phyloP scores from a whole-genome alignment of 2,329 filamentous ascomycete genomes.

The Rachicladosporium sp. region DNA sequence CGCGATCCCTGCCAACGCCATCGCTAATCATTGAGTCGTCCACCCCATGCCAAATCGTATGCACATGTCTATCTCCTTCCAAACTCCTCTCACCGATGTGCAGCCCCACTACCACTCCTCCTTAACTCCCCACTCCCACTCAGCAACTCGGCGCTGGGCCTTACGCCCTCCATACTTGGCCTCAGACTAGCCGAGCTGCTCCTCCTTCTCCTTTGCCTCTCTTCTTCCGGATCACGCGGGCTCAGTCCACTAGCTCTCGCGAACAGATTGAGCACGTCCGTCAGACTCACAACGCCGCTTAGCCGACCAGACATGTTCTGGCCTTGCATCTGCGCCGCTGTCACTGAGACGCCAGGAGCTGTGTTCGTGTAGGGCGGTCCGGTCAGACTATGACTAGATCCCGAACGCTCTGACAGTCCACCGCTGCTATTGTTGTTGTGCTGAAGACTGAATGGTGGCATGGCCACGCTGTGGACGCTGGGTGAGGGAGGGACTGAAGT shows the following conservation, averaged over 20 bases:
- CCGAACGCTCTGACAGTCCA: slow-evolving; percentile 7
- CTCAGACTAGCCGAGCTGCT: slow-evolving; percentile 56
- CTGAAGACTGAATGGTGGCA: slow-evolving; percentile 19
- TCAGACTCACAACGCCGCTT: slow-evolving; percentile 79
- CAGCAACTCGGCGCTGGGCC: slow-evolving; percentile 19
- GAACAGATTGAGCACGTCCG: slow-evolving; percentile 85
- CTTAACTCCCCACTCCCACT: slow-evolving; percentile 1
- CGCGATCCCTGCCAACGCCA: no score
- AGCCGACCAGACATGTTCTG: slow-evolving; percentile 69
- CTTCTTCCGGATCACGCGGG: slow-evolving; percentile 69
- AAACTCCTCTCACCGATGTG: not conserved
- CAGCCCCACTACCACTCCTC: not conserved
- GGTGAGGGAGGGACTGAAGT: slow-evolving; percentile 69
- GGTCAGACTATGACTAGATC: slow-evolving; percentile 2
- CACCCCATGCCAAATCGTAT: no score
- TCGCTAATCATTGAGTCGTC: no score
- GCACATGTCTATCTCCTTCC: not conserved
- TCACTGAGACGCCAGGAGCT: slow-evolving; percentile 42
- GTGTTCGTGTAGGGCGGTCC: slow-evolving; percentile 37
- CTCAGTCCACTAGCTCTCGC: slow-evolving; percentile 72
- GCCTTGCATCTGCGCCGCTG: slow-evolving; percentile 63
- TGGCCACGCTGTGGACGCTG: slow-evolving; percentile 24
- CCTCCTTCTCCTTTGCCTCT: slow-evolving; percentile 60
- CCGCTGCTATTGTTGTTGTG: slow-evolving; percentile 12
- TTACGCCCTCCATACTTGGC: slow-evolving; percentile 30